Conservation (phyloP, 2,329 filamentous ascomycete species). For the Botrytis paeoniae region DNA sequence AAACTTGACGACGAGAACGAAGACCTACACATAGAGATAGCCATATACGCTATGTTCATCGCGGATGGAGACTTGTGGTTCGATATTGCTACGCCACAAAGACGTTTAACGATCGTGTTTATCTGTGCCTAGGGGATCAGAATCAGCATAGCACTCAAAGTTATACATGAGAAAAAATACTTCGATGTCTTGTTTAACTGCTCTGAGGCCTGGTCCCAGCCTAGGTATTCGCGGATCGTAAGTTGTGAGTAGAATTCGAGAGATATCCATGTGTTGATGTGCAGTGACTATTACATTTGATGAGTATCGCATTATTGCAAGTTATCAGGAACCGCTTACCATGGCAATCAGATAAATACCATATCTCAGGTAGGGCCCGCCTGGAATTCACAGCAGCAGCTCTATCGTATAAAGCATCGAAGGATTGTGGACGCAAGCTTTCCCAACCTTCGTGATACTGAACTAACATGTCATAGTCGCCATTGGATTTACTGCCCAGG, state of each 20-base stretch:
- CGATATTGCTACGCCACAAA: constrained; percentile 29
- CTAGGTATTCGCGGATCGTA: constrained; percentile 40
- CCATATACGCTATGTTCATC: constrained; percentile 38
- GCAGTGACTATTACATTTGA: constrained; percentile 37
- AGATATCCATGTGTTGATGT: constrained; percentile 43
- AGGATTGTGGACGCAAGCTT: constrained; percentile 25
- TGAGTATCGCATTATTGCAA: neutral
- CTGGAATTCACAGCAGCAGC: constrained; percentile 9
- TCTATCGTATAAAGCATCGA: constrained; percentile 27
- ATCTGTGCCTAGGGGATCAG: constrained; percentile 22
- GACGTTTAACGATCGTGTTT: constrained; percentile 22
- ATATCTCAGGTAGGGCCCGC: constrained; percentile 26
- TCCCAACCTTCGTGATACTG: constrained; percentile 26
- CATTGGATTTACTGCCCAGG: constrained; percentile 19
- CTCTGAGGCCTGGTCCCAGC: constrained; percentile 25
- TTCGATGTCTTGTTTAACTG: constrained; percentile 23
- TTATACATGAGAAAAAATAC: neutral
- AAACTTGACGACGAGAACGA: neutral
- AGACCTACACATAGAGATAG: constrained; percentile 36
- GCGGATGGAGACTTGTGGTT: constrained; percentile 27
- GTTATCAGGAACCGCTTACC: constrained; percentile 12
- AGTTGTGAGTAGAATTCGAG: constrained; percentile 41
- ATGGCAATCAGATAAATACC: constrained; percentile 31
- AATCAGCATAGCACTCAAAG: neutral
- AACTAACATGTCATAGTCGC: constrained; percentile 24